phyloP scores from a whole-genome alignment of 352 stramenopile species.

The Phytophthora fragariae region DNA sequence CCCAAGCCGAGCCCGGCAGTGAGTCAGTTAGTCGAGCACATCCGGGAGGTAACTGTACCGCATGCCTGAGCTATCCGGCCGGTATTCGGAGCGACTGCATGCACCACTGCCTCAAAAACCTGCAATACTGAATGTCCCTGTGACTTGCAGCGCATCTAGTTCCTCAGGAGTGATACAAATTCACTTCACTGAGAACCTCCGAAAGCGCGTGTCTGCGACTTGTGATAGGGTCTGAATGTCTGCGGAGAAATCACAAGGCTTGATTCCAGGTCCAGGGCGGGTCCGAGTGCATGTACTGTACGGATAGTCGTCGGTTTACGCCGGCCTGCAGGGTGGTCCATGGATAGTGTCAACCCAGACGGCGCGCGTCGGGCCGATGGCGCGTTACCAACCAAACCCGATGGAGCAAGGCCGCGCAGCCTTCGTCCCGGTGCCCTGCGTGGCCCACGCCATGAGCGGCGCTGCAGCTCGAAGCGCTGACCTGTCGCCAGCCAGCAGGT shows the following conservation, averaged over 20 bases:
- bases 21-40: not conserved
- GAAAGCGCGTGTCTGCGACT: slow-evolving; percentile 12
- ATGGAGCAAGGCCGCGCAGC: not conserved
- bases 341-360: slow-evolving; percentile 9
- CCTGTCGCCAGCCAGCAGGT: slow-evolving; percentile 1
- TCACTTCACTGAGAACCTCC: not conserved
- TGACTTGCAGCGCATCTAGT: not conserved
- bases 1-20: not conserved
- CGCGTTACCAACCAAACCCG: slow-evolving; percentile 7
- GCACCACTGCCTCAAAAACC: not conserved
- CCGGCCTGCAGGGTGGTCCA: not conserved
- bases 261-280: slow-evolving; percentile 20
- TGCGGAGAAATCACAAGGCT: not conserved
- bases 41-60: slow-evolving; percentile 3
- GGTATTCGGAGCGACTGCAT: not conserved
- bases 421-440: not conserved
- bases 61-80: slow-evolving; percentile 6
- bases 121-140: not conserved
- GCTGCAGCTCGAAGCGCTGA: not conserved
- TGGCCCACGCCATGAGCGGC: too few species aligned
- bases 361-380: not conserved
- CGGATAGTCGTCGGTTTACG: slow-evolving; percentile 24
- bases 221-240: slow-evolving; percentile 1
- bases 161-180: not conserved
- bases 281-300: too few species aligned